Conservation (phyloP, 2,329 filamentous ascomycete species). For the Aspergillus hiratsukae region DNA sequence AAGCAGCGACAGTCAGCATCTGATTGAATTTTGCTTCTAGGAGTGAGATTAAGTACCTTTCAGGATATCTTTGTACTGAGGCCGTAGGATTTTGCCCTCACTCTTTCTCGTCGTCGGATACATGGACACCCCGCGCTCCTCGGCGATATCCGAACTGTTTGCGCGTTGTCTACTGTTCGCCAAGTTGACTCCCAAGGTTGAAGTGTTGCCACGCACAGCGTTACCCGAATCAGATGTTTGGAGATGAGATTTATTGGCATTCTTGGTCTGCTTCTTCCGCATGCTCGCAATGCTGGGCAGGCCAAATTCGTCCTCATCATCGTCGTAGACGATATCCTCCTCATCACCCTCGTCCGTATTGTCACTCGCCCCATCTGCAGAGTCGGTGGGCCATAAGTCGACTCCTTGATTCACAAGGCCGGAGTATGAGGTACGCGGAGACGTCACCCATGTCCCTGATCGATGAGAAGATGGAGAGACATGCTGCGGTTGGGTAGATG, state of each 20-base stretch:
- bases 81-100: slow-evolving; percentile 91
- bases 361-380: slow-evolving; percentile 43
- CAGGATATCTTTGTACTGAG: slow-evolving; percentile 96
- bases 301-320: slow-evolving; percentile 93
- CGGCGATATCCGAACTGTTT: slow-evolving; percentile 89
- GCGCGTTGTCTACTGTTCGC: slow-evolving; percentile 59
- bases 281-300: slow-evolving; percentile 88
- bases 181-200: slow-evolving; percentile 30
- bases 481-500: slow-evolving; percentile 52
- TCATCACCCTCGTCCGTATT: slow-evolving; percentile 61
- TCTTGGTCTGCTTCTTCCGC: slow-evolving; percentile 63
- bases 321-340: slow-evolving; percentile 74
- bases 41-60: slow-evolving; percentile 47
- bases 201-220: slow-evolving; percentile 15
- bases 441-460: slow-evolving; percentile 33
- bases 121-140: slow-evolving; percentile 74
- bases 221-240: slow-evolving; percentile 45
- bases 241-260: slow-evolving; percentile 28
- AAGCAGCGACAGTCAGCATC: not conserved
- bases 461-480: slow-evolving; percentile 50
- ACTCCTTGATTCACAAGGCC: slow-evolving; percentile 77
- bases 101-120: slow-evolving; percentile 86
- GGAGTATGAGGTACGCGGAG: slow-evolving; percentile 69
- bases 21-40: not conserved
- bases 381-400: slow-evolving; percentile 66